Percentiles rank a stretch among this genome's conserved stretches.
Conservation (phyloP, 495 filamentous ascomycete species). For the Penicillium verhagenii region DNA sequence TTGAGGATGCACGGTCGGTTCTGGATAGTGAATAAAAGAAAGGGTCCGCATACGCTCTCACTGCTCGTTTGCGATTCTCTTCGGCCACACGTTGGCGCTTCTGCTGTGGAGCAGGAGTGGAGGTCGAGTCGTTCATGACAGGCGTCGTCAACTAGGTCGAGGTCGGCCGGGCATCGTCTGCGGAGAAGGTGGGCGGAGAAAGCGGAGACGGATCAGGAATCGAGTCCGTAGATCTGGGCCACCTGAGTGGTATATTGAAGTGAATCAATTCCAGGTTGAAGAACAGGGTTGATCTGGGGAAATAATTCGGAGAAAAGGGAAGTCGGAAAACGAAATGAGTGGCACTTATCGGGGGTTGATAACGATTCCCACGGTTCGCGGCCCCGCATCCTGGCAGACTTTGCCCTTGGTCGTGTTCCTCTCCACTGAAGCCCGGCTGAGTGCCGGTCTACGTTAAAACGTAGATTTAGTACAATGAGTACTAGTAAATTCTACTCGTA, state of each 20-base stretch:
- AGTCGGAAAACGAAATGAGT: not conserved
- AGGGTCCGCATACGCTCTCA: slow-evolving; percentile 37
- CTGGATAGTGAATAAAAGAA: not conserved
- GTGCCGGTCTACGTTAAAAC: not conserved
- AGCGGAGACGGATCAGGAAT: slow-evolving; percentile 6
- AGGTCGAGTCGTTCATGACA: slow-evolving; percentile 27
- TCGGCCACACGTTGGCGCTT: slow-evolving; percentile 50
- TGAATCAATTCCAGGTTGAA: not conserved
- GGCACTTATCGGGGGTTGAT: slow-evolving; percentile 16
- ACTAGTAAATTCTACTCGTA: too few species aligned
- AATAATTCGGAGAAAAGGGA: not conserved
- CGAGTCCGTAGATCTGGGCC: not conserved
- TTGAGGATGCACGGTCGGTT: too few species aligned
- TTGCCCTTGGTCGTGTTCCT: not conserved
- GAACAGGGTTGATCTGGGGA: not conserved
- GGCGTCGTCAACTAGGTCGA: slow-evolving; percentile 21
- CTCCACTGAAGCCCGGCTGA: not conserved
- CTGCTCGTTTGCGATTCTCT: slow-evolving; percentile 50
- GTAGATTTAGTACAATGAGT: too few species aligned
- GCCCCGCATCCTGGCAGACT: slow-evolving; percentile 24
- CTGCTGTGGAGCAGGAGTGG: slow-evolving; percentile 32
- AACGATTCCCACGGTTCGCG: slow-evolving; percentile 6
- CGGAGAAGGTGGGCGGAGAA: slow-evolving; percentile 12
- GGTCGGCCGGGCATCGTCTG: slow-evolving; percentile 30
- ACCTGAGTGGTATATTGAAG: not conserved